A percentile compares a stretch with the other conserved stretches of the same genome.
Conservation (phyloP, 768 basidiomycete species). For the Mycena pura region DNA sequence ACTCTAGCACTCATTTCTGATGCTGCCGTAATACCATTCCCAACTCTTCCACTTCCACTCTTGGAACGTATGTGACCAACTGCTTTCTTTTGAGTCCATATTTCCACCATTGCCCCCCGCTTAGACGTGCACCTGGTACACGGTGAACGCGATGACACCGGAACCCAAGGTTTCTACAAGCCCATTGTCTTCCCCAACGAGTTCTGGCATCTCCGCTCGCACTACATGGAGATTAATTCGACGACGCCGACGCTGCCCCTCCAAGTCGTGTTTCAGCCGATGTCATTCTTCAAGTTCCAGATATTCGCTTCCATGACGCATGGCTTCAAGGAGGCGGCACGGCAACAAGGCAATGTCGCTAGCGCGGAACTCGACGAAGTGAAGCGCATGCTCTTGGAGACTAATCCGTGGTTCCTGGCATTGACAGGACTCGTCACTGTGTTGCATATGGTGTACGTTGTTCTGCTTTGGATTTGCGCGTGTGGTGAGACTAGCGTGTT, state of each 20-base stretch:
- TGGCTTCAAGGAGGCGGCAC: slow-evolving; percentile 87
- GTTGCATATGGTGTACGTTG: slow-evolving; percentile 82
- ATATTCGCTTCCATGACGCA: slow-evolving; percentile 84
- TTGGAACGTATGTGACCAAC: slow-evolving; percentile 59
- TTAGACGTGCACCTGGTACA: slow-evolving; percentile 71
- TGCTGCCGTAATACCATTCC: slow-evolving; percentile 56
- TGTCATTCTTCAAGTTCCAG: slow-evolving; percentile 88
- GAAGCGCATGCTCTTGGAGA: slow-evolving; percentile 92
- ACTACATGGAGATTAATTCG: slow-evolving; percentile 85
- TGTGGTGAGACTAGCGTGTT: not conserved
- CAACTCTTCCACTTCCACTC: slow-evolving; percentile 63
- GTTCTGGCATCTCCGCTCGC: slow-evolving; percentile 89
- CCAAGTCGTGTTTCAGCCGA: slow-evolving; percentile 82
- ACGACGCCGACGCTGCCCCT: slow-evolving; percentile 82
- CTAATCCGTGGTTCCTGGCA: slow-evolving; percentile 86
- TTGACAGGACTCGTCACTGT: slow-evolving; percentile 86
- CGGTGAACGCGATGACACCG: slow-evolving; percentile 65
- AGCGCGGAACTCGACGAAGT: slow-evolving; percentile 89
- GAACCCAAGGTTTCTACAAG: slow-evolving; percentile 75
- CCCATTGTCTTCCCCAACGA: slow-evolving; percentile 94
- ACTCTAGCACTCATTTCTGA: slow-evolving; percentile 88
- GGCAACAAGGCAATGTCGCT: slow-evolving; percentile 67
- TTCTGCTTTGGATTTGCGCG: slow-evolving; percentile 8
- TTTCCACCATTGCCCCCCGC: slow-evolving; percentile 17
- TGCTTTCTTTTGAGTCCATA: not conserved